Evolutionary conservation across 2,329 filamentous ascomycete genomes (phyloP), one percentile per base, ranked within the genome.

Genomic region (Sporothrix luriei): DNA sequence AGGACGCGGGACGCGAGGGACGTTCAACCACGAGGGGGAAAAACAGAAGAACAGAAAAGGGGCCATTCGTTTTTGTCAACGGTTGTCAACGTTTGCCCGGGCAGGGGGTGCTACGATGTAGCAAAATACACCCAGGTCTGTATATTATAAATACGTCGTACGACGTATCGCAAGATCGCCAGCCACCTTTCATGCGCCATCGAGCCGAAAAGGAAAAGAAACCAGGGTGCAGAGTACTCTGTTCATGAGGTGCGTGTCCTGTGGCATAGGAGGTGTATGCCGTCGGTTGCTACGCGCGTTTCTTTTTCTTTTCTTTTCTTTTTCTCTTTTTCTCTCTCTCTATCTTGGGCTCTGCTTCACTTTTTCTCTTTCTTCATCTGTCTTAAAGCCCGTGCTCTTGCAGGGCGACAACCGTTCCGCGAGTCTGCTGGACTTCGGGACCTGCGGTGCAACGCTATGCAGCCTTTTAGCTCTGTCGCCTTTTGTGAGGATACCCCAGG

Each of bases 21-120:
- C 14, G 55, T 59, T 59, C 29, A 40, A 33, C 55, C 33, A 66
- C 40, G 48, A 66, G 62, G 48, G 61, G 33, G 33, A 1, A 33
- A 33, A 33, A 7, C 5, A 29, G 29, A 29, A 33, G 33, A 33
- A 33, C 1, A 33, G 9, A 33, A 33, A 33, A 9, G 5, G 33
- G 9, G 33, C 33, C 6, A 7, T 33, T 9, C 33, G 33, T 33
- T 33, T 59, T 40, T 33, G 55, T 59, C 55, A 59, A 59, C 55
- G 21, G 13, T 40, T 29, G 55, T 40, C 55, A 59, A 40, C n/a
- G 48, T 49, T 49, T 16, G 26, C 16, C 26, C 19, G 13, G 52
- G 52, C 26, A 26, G 33, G 52, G 52, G 51, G 33, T 33, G 33
- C 33, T 33, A n/a, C n/a, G n/a, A n/a, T n/a, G n/a, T n/a, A 9